These are phyloP conservation scores for Erodium trifolium DNA, from an alignment of 441 rosid species.

Conservation along the genomic window DNA sequence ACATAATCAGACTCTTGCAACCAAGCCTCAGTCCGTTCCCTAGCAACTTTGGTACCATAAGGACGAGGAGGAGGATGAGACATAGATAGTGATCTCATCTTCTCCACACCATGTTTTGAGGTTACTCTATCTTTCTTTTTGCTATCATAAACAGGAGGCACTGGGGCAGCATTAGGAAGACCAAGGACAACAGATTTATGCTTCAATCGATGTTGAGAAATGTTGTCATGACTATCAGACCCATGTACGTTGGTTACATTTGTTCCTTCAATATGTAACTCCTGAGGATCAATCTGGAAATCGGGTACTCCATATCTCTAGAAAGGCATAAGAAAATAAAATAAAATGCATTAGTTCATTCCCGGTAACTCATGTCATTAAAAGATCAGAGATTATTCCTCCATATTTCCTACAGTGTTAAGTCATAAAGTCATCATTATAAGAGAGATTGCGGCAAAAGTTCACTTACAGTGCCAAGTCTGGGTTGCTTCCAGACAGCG, in stretches of 20 bases:
- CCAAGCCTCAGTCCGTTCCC: conserved; percentile 26
- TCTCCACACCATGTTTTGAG: conserved; percentile 14
- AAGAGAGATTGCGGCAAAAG: conserved; percentile 16
- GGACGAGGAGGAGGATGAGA: conserved; percentile 19
- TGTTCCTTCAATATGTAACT: conserved; percentile 34
- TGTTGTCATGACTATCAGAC: conserved; percentile 37
- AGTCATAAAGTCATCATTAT: conserved; percentile 13
- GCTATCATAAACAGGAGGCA: conserved; percentile 28
- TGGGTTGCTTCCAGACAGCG: conserved; percentile 34
- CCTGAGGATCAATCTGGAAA: conserved; percentile 34
- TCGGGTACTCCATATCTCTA: conserved; percentile 39
- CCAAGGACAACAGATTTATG: conserved; percentile 29
- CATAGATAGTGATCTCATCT: no score
- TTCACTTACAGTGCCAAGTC: conserved; percentile 49
- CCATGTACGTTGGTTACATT: conserved; percentile 28
- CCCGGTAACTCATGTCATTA: conserved; percentile 18
- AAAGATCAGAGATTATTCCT: not conserved
- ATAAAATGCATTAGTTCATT: no score
- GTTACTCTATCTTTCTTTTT: conserved; percentile 28
- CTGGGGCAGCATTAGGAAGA: conserved; percentile 32
- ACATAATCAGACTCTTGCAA: conserved; percentile 26
- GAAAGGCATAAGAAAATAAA: conserved; percentile 18
- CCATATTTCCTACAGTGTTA: not conserved
- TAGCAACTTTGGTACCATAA: conserved; percentile 23
- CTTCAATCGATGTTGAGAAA: conserved; percentile 34